Percentiles rank a stretch among this genome's conserved stretches.
Conservation (phyloP, 2,329 filamentous ascomycete species). For the Cladosporium sp. region DNA sequence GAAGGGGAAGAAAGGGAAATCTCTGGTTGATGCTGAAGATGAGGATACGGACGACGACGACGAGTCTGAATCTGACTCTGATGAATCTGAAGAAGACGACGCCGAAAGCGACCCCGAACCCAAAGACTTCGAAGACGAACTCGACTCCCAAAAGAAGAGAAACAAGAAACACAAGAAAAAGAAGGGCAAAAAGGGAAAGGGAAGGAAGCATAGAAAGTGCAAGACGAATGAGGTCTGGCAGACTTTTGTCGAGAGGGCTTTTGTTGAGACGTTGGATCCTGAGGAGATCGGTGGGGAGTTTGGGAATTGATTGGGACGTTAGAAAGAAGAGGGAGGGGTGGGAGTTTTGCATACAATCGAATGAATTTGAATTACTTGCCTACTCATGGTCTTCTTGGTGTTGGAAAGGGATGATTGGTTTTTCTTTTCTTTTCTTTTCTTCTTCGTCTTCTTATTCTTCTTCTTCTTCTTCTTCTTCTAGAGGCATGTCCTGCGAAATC, state of each 20-base stretch:
- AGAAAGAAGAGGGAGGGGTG: not conserved
- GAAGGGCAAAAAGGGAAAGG: slow-evolving; percentile 29
- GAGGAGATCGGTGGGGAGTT: slow-evolving; percentile 55
- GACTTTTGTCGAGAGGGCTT: slow-evolving; percentile 71
- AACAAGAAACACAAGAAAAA: slow-evolving; percentile 31
- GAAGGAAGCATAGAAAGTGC: slow-evolving; percentile 46
- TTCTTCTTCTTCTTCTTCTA: too few relatives aligned
- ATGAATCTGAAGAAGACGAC: slow-evolving; percentile 26
- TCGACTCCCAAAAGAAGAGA: slow-evolving; percentile 23
- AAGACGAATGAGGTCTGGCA: slow-evolving; percentile 66
- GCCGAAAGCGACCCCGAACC: slow-evolving; percentile 25
- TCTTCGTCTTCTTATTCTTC: too few relatives aligned
- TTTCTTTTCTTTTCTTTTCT: too few relatives aligned
- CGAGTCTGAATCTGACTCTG: slow-evolving; percentile 27
- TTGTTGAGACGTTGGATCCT: slow-evolving; percentile 66
- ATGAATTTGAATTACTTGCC: too few relatives aligned
- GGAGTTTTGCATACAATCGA: too few relatives aligned
- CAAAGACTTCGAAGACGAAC: slow-evolving; percentile 27
- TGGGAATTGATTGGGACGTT: slow-evolving; percentile 20
- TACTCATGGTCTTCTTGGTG: too few relatives aligned
- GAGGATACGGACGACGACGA: slow-evolving; percentile 27
- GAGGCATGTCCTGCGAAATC: too few relatives aligned
- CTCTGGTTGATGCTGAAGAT: slow-evolving; percentile 18
- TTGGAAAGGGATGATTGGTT: too few relatives aligned
- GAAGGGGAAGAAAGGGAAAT: slow-evolving; percentile 31